Evolutionary conservation across 768 basidiomycete species (phyloP).

Genomic region (Rhodotorula graminis): DNA sequence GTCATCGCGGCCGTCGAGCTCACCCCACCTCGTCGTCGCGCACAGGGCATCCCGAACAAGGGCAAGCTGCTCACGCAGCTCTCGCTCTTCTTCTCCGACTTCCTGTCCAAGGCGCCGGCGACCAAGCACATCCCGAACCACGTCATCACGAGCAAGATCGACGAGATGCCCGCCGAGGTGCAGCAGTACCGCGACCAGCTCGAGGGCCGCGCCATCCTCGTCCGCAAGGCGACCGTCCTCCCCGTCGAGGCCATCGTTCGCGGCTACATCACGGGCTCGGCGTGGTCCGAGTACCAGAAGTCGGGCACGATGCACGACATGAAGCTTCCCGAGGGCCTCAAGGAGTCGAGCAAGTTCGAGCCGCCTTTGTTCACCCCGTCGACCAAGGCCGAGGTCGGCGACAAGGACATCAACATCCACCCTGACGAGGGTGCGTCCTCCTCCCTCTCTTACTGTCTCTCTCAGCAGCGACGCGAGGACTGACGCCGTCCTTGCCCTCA

Average conservation of each 20-base stretch:
- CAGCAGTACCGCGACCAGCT: constrained; percentile 69
- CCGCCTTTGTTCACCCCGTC: constrained; percentile 90
- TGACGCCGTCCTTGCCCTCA: neutral
- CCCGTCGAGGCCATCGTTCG: constrained; percentile 85
- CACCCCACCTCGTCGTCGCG: neutral
- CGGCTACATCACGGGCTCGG: constrained; percentile 95
- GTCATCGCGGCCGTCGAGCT: neutral
- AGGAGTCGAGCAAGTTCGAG: constrained; percentile 78
- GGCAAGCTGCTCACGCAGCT: constrained; percentile 82
- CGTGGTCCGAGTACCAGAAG: constrained; percentile 89
- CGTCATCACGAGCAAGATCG: constrained; percentile 68
- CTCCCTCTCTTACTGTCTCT: neutral
- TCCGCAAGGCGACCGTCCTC: constrained; percentile 46
- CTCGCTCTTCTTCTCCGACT: constrained; percentile 92
- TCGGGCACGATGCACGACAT: constrained; percentile 84
- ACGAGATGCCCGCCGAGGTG: constrained; percentile 77
- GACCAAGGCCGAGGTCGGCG: constrained; percentile 89
- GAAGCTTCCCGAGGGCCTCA: constrained; percentile 63
- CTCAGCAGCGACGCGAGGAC: too few species aligned
- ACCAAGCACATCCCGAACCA: constrained; percentile 55
- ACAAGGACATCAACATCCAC: constrained; percentile 93
- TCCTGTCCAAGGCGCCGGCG: constrained; percentile 58
- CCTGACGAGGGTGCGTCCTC: constrained; percentile 62
- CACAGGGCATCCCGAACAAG: constrained; percentile 88
- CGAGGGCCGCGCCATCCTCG: constrained; percentile 82